Conservation (phyloP, 129 eudicot species). For the Sambucus nigra region DNA sequence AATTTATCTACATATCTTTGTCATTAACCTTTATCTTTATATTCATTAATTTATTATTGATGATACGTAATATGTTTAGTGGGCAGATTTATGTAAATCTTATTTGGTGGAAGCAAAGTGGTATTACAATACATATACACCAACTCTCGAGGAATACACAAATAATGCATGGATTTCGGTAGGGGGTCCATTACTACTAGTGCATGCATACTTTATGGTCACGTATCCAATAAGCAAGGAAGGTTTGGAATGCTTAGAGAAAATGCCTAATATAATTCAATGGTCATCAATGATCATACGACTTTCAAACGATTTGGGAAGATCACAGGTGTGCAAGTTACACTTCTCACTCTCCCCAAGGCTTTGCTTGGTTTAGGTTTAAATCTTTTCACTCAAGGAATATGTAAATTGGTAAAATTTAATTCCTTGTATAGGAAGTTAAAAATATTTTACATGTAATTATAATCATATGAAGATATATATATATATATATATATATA, state of each 20-base stretch:
- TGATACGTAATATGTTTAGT: slow-evolving; percentile 10
- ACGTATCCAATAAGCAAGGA: slow-evolving; percentile 12
- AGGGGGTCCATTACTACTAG: slow-evolving; percentile 17
- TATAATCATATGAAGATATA: too few relatives aligned
- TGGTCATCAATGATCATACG: slow-evolving; percentile 1
- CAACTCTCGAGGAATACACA: slow-evolving; percentile 21
- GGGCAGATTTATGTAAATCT: slow-evolving; percentile 17
- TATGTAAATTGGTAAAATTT: background rate
- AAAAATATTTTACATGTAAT: background rate
- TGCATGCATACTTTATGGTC: slow-evolving; percentile 13
- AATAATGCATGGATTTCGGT: slow-evolving; percentile 20
- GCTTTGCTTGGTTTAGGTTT: too few relatives aligned
- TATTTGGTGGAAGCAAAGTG: slow-evolving; percentile 28
- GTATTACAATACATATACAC: slow-evolving; percentile 20
- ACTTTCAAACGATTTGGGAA: slow-evolving; percentile 1
- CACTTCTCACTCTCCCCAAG: background rate
- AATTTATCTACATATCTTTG: too few relatives aligned
- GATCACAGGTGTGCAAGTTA: background rate
- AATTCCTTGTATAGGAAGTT: background rate
- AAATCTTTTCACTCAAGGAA: too few relatives aligned
- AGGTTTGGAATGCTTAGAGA: slow-evolving; percentile 6
- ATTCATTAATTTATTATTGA: background rate
- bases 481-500: too few relatives aligned
- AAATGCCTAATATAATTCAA: slow-evolving; percentile 12
- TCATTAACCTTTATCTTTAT: background rate